Conservation (phyloP, 2,329 filamentous ascomycete genomes). For the Colletotrichum somersetense region DNA sequence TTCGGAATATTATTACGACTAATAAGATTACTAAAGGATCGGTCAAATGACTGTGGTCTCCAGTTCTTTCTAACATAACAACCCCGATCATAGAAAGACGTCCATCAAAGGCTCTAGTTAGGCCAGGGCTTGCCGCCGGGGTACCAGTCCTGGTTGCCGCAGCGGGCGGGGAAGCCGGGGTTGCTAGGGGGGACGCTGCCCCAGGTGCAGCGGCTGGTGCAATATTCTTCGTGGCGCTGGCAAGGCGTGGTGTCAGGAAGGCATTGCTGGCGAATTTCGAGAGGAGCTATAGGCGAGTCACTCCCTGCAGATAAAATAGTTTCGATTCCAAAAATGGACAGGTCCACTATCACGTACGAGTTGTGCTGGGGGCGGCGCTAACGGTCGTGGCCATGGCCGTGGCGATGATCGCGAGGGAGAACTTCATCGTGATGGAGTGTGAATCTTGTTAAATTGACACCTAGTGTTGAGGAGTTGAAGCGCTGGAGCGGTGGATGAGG, state of each 20-base stretch:
- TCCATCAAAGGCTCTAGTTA: neutral
- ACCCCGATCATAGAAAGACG: neutral
- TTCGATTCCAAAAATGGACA: neutral
- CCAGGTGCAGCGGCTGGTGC: neutral
- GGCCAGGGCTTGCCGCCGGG: neutral
- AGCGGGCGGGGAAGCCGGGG: neutral
- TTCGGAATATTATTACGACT: no score
- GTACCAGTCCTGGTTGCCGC: neutral
- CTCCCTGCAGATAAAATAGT: neutral
- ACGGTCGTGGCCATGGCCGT: neutral
- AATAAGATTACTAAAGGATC: no score
- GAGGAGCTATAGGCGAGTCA: neutral
- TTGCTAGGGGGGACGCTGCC: no score
- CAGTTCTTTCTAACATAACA: no score
- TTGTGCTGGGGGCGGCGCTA: neutral
- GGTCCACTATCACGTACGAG: neutral
- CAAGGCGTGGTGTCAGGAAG: neutral
- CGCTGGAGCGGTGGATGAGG: no score
- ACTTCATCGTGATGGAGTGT: neutral
- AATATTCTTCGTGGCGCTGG: neutral
- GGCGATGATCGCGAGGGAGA: neutral
- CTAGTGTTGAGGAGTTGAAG: no score
- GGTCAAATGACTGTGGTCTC: no score
- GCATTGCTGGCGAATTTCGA: neutral
- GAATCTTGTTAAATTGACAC: no score